Evolutionary conservation across 306 rosid species (phyloP).

Genomic region (apple (Malus domestica)): ASM211411v1 NC_041797.1:28817501-28818000

Average conservation of each 20-base stretch:
- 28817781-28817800: constrained; percentile 61
- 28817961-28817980: background rate
- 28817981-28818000: background rate
- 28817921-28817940: constrained; percentile 18
- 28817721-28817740: constrained; percentile 69
- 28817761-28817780: constrained; percentile 31
- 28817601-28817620: background rate
- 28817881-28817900: constrained; percentile 37
- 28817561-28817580: background rate
- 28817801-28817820: constrained; percentile 49
- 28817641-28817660: background rate
- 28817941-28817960: constrained; percentile 14
- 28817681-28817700: background rate
- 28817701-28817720: constrained; percentile 11
- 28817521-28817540: background rate
- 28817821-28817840: constrained; percentile 91
- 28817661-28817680: background rate
- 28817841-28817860: constrained; percentile 39
- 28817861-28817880: constrained; percentile 27
- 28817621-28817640: background rate
- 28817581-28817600: background rate
- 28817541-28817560: background rate
- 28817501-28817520: background rate
- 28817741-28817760: constrained; percentile 36
- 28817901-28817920: constrained; percentile 48